Base-by-base conservation (phyloP, 140 eudicot genomes). In the Cichorium intybus region DNA sequence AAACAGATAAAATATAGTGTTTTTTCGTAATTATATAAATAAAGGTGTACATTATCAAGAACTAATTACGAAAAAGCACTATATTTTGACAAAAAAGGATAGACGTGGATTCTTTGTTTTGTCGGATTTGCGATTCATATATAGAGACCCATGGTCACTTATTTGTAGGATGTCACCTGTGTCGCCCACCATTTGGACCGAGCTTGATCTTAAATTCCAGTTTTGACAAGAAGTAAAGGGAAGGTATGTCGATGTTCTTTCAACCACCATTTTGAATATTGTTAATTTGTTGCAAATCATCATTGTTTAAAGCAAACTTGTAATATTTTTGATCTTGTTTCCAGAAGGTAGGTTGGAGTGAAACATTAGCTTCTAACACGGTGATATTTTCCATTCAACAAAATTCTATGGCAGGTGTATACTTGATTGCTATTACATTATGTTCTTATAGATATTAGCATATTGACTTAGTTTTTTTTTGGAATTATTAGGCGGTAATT, bases 391-490 rank as follows among this genome's bases (percentile, higher is more conserved):
- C 83, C 27, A 54, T 84, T 48, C 79, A 84, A 45, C 93, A 87
- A 80, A 80, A 81, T 87, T 66, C 57, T 80, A 31, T 87, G 96
- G 96, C 96, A 87, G 96, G 96, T 87, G 50, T 27, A 33, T 52
- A 27, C 12, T 29, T 53, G 53, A 31, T 62, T 49, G 26, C 35
- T 26, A 53, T n/a, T 52, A 47, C 59, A 20, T 28, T 24, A 3
- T 45, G n/a, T 53, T 46, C 14, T 26, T 33, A 18, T 10, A 43
- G 31, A 53, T 66, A 20, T 43, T 58, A 34, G 10, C 10, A 52
- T 10, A n/a, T n/a, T 6, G 37, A 31, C 7, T 15, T 29, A 46
- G 15, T 10, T 10, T 22, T 69, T 41, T 21, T 51, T 24, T 54
- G 61, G 21, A 65, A 57, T 37, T 64, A 17, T 24, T 55, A 84